Conservation (phyloP, 208 protist genomes). For the Wallacemonas rigidus region DNA sequence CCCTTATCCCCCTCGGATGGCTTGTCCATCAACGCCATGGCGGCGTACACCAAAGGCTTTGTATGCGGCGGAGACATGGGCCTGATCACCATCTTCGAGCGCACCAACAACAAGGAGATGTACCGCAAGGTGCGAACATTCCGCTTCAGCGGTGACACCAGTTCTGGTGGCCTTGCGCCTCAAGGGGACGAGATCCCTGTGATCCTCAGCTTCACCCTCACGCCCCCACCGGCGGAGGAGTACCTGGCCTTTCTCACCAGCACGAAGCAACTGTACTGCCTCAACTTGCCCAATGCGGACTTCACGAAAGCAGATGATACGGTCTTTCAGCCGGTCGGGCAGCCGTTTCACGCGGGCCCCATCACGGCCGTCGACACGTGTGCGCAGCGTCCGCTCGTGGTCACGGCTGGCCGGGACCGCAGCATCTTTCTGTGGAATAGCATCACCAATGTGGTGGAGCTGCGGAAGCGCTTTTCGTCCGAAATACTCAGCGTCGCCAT, state of each 20-base stretch:
- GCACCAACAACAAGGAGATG: slow-evolving; percentile 91
- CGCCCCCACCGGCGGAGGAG: slow-evolving; percentile 88
- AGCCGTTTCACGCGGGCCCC: slow-evolving; percentile 89
- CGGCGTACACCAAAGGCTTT: slow-evolving; percentile 94
- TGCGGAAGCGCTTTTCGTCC: slow-evolving; percentile 91
- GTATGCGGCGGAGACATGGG: slow-evolving; percentile 94
- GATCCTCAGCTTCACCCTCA: slow-evolving; percentile 87
- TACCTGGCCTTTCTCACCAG: slow-evolving; percentile 90
- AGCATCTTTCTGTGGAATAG: slow-evolving; percentile 96
- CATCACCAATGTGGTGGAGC: slow-evolving; percentile 92
- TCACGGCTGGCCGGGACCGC: slow-evolving; percentile 91
- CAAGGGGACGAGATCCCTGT: slow-evolving; percentile 54
- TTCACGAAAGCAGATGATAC: slow-evolving; percentile 93
- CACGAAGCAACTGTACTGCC: slow-evolving; percentile 92
- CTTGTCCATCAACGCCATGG: slow-evolving; percentile 85
- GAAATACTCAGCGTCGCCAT: slow-evolving; percentile 94
- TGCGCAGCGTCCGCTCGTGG: slow-evolving; percentile 94
- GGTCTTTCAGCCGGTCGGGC: slow-evolving; percentile 90
- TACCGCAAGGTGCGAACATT: slow-evolving; percentile 94
- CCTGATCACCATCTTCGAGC: slow-evolving; percentile 93
- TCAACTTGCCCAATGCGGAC: slow-evolving; percentile 94
- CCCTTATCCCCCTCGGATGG: slow-evolving; percentile 88
- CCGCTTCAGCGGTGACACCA: slow-evolving; percentile 80
- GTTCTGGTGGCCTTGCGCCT: slow-evolving; percentile 23
- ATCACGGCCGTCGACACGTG: slow-evolving; percentile 93